Base-by-base conservation (phyloP, 164 flowering plant species). In the Berberis thunbergii region DNA sequence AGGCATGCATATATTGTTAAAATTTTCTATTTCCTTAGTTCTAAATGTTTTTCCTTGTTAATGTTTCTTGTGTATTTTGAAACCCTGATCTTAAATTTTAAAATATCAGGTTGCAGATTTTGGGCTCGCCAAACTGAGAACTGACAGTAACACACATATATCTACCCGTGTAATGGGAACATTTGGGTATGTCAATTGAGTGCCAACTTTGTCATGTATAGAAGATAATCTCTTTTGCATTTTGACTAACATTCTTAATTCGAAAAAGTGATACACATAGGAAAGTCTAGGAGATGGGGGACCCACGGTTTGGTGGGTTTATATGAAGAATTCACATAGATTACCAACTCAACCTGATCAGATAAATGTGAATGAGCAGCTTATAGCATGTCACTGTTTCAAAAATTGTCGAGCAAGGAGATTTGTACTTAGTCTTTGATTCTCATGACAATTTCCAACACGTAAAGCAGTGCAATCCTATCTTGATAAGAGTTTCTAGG, bases 111-210 rank as follows among this genome's bases (percentile, higher is more conserved):
- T 86, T 63, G 88, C 93, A 63, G 89, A 87, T 66, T 87, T 87
- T 74, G 93, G 93, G 66, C 84, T 87, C 62, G 89, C 89, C 41
- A 87, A 78, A 67, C 73, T 80, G 57, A 63, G 84, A 11, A 72
- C 70, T 58, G 85, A 78, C 58, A 67, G 68, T 41, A 41, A 69
- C 54, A 82, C 89, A 2, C 86, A 85, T 69, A 86, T 83, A 9
- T 85, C 93, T 39, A 87, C 89, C 61, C 79, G 93, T 49, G 83
- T 85, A 45, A 82, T 87, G 89, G 93, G 93, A 60, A 87, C 93
- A 46, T 83, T 87, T 69, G 93, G 93, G 93, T 85, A 70, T 26
- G 49, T 2, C 41, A 2, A 6, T 55, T 4, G 13, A 2, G 41
- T 38, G 7, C 7, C 4, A 55, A 6, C 38, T 55, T n/a, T 4